Percentiles rank a stretch among this genome's conserved stretches.
Evolutionary conservation across 352 stramenopile species (phyloP).

Genomic region (Peronosclerospora sorghi): DNA sequence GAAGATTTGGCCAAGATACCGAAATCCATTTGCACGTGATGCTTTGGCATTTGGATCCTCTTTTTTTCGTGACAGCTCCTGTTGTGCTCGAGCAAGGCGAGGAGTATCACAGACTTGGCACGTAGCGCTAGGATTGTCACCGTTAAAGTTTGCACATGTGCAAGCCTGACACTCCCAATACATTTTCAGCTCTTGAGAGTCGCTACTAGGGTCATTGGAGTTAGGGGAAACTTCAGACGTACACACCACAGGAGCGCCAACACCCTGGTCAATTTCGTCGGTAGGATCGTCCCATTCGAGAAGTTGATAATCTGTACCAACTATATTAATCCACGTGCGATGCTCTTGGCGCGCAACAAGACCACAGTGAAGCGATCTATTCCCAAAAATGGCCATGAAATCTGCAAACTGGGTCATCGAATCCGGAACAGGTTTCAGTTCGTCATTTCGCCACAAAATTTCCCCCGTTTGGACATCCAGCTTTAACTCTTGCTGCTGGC

Average conservation of each 20-base stretch:
- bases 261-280: conserved; percentile 66
- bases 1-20: conserved; percentile 47
- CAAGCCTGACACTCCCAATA: conserved; percentile 82
- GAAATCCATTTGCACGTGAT: conserved; percentile 31
- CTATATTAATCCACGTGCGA: conserved; percentile 82
- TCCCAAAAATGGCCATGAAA: conserved; percentile 78
- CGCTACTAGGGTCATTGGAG: conserved; percentile 4
- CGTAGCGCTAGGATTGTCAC: conserved; percentile 59
- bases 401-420: conserved; percentile 86
- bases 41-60: conserved; percentile 18
- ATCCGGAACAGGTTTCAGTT: conserved; percentile 84
- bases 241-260: conserved; percentile 55
- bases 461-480: conserved; percentile 80
- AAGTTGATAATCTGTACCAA: conserved; percentile 79
- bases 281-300: conserved; percentile 82
- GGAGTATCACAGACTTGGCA: conserved; percentile 74
- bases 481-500: conserved; percentile 69
- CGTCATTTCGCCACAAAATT: conserved; percentile 86
- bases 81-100: conserved; percentile 15
- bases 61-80: conserved; percentile 6
- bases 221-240: conserved; percentile 7
- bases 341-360: conserved; percentile 80
- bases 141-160: conserved; percentile 82
- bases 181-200: conserved; percentile 64
- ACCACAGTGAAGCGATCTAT: conserved; percentile 78